Evolutionary conservation across 495 filamentous ascomycete species (phyloP).

Genomic region (Cercophora newfieldiana): DNA sequence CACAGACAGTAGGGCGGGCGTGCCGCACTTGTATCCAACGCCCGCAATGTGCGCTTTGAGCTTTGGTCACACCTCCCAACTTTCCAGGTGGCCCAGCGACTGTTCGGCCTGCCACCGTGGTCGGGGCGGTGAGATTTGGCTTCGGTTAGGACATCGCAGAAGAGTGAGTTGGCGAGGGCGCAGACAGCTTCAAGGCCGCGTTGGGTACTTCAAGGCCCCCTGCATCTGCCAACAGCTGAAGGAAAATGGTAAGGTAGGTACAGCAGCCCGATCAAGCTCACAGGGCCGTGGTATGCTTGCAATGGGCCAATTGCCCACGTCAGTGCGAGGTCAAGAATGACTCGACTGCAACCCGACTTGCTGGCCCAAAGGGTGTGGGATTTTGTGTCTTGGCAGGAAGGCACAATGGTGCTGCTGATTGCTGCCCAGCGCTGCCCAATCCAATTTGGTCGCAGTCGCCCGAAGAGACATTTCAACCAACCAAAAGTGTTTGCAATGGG

Average conservation of each 20-base stretch:
- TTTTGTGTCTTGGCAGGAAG: not conserved
- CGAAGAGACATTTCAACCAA: not conserved
- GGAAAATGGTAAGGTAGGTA: too few relatives aligned
- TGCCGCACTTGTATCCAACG: not conserved
- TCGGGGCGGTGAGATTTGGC: not conserved
- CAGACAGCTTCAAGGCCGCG: not conserved
- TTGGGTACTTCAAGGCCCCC: not conserved
- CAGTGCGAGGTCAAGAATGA: not conserved
- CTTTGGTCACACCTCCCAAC: not conserved
- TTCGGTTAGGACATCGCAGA: too few relatives aligned
- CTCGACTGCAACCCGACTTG: not conserved
- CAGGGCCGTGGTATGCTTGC: not conserved
- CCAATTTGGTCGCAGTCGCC: not conserved
- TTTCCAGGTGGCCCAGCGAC: not conserved
- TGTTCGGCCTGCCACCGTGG: not conserved
- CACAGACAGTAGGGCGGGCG: not conserved
- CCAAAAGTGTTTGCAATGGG: not conserved
- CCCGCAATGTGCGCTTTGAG: not conserved
- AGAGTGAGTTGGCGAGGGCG: not conserved
- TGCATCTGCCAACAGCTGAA: not conserved
- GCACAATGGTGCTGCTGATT: not conserved
- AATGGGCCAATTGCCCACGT: not conserved
- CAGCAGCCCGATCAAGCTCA: not conserved
- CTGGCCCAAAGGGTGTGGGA: not conserved
- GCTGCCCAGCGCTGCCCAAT: not conserved